A percentile compares a stretch with the other conserved stretches of the same genome.
Evolutionary conservation across 176 grass and related monocot genomes (phyloP).

Genomic region (Carex parvula): DNA sequence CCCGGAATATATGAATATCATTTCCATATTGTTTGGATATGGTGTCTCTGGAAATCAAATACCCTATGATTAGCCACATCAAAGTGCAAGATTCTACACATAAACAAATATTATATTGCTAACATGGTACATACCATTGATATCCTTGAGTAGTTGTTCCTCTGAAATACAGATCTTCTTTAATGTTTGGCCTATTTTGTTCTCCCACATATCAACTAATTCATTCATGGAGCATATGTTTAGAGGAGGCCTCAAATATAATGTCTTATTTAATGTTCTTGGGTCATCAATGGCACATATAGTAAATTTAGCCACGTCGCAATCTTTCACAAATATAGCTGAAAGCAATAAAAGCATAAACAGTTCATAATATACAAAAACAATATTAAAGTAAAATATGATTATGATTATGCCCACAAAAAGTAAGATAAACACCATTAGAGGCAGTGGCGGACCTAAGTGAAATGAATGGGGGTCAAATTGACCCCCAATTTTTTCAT

Average conservation of each 20-base stretch:
- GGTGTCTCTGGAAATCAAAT: slow-evolving; percentile 53
- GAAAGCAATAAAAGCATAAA: background rate
- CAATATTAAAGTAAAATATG: background rate
- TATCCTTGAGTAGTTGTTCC: slow-evolving; percentile 65
- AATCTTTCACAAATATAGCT: slow-evolving; percentile 58
- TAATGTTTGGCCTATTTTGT: slow-evolving; percentile 54
- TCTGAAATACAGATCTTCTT: slow-evolving; percentile 47
- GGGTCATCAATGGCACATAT: slow-evolving; percentile 66
- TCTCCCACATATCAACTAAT: slow-evolving; percentile 67
- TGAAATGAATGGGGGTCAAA: no score
- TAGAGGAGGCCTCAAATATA: slow-evolving; percentile 69
- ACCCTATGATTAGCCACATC: slow-evolving; percentile 5
- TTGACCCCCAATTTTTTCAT: no score
- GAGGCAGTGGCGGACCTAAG: no score
- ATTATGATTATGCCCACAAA: background rate
- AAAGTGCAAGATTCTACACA: background rate
- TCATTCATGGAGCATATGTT: slow-evolving; percentile 73
- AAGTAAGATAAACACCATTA: background rate
- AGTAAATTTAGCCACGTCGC: slow-evolving; percentile 73
- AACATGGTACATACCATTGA: slow-evolving; percentile 46
- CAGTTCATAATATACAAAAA: background rate
- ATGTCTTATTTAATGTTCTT: slow-evolving; percentile 71
- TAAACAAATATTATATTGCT: slow-evolving; percentile 2
- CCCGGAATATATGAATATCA: slow-evolving; percentile 82
- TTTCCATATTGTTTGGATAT: slow-evolving; percentile 61